A percentile compares a stretch with the other conserved stretches of the same genome.
Conservation (phyloP, 2,329 filamentous ascomycete genomes). For the Exophiala bonariae region DNA sequence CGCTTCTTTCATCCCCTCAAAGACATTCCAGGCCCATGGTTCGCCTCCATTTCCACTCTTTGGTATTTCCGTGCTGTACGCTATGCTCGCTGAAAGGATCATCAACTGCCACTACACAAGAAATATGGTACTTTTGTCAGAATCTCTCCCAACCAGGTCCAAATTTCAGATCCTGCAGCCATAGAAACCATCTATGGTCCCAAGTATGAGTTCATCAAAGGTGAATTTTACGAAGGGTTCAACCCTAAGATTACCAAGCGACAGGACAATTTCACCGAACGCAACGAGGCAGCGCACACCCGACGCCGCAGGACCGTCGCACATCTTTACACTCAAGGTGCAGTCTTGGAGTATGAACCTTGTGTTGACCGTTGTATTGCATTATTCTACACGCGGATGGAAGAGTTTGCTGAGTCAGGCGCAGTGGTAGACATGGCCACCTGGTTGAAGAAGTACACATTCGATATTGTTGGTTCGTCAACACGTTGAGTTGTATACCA, state of each 20-base stretch:
- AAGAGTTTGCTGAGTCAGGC: constrained; percentile 11
- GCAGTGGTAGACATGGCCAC: constrained; percentile 17
- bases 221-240: constrained; percentile 21
- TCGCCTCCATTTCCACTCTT: constrained; percentile 19
- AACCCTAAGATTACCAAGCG: constrained; percentile 14
- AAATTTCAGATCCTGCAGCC: constrained; percentile 18
- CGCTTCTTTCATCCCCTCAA: constrained; percentile 21
- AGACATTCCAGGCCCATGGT: constrained; percentile 23
- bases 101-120: constrained; percentile 21
- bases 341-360: constrained; percentile 24
- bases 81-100: constrained; percentile 13
- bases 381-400: constrained; percentile 22
- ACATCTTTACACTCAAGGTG: constrained; percentile 22
- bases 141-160: constrained; percentile 21
- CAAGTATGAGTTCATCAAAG: constrained; percentile 20
- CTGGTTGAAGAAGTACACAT: constrained; percentile 24
- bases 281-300: constrained; percentile 19
- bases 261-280: constrained; percentile 18
- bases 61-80: constrained; percentile 22
- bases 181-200: constrained; percentile 19
- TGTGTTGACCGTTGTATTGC: constrained; percentile 22
- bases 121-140: constrained; percentile 25
- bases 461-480: constrained; percentile 15
- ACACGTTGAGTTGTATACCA: background rate
- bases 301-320: constrained; percentile 17